Evolutionary conservation across 345 rosid genomes (phyloP).

Genomic region (Xanthoceras sorbifolium): DNA sequence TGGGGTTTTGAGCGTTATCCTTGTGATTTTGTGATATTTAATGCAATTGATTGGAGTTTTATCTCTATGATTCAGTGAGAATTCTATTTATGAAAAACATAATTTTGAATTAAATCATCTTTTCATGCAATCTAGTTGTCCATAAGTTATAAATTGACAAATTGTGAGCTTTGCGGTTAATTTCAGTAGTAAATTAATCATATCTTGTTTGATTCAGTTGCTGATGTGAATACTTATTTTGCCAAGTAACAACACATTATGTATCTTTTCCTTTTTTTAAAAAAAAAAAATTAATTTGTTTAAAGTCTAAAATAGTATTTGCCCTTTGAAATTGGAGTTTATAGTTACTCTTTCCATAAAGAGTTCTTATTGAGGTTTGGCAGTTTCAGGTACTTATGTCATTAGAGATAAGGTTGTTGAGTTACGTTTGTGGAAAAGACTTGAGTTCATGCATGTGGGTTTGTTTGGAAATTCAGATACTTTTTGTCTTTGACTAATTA

Average conservation of each 20-base stretch:
- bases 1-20: slow-evolving; percentile 9
- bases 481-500: slow-evolving; percentile 17
- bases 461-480: neutral
- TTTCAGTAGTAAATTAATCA: neutral
- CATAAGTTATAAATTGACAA: neutral
- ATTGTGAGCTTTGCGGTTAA: neutral
- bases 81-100: neutral
- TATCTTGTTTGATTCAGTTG: neutral
- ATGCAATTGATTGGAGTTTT: slow-evolving; percentile 1
- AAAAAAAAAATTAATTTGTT: neutral
- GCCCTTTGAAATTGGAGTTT: neutral
- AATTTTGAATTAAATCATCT: neutral
- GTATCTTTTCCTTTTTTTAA: neutral
- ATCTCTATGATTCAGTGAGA: neutral
- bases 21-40: neutral
- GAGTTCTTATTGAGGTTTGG: slow-evolving; percentile 12
- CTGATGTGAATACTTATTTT: neutral
- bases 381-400: slow-evolving; percentile 16
- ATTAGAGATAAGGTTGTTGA: slow-evolving; percentile 17
- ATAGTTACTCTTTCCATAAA: neutral
- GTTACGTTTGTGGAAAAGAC: slow-evolving; percentile 16
- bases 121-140: neutral
- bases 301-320: neutral
- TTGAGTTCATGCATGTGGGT: slow-evolving; percentile 21
- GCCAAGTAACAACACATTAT: neutral